Evolutionary conservation across 352 stramenopile genomes (phyloP), one percentile per base, ranked within the genome.

Genomic region (Saprolegnia parasitica): DNA sequence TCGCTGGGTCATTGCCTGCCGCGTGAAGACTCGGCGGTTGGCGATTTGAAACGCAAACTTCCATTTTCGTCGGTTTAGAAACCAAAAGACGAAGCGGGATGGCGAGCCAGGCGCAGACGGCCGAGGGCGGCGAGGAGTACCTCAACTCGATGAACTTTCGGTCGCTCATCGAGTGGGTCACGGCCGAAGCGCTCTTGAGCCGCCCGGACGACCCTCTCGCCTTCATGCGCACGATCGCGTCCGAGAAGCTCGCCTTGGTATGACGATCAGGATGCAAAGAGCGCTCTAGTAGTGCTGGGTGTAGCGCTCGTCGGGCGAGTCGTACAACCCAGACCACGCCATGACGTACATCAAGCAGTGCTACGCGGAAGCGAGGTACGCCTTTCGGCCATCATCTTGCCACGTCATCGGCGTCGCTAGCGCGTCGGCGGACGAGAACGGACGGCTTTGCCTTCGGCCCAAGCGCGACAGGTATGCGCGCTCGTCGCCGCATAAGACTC

Each of bases 131-230:
- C 0, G 87, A 93, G 72, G 78, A 84, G 56, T 97, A 97, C 71
- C 80, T 97, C 71, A 90, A 91, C 61, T 78, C 77, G 18, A 89
- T 95, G 68, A 88, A 90, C 64, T 97, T 96, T 70, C 90, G 89
- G 56, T 93, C 87, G 54, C 79, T 97, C 50, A 91, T 96, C 68
- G 90, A 97, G 75, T 97, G 87, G 86, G 74, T 97, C 73, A 96
- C 89, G 29, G 90, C 90, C 1, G 90, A 97, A 61, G 79, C 86
- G 32, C 77, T 97, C 58, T 65, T 96, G 35, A 87, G 85, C 20
- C 79, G 88, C 50, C 88, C 90, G 0, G 84, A 96, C 21, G 90
- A 97, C 67, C 90, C 90, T 20, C 70, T 97, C n/a, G 76, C 72
- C 11, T 96, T 96, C 65, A 79, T 96, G 24, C 79, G 83, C 24